Percentiles rank a stretch among this genome's conserved stretches.
These are phyloP conservation scores for Perkinsela sp. DNA, from an alignment of 208 protist species.

Conservation along the genomic window DNA sequence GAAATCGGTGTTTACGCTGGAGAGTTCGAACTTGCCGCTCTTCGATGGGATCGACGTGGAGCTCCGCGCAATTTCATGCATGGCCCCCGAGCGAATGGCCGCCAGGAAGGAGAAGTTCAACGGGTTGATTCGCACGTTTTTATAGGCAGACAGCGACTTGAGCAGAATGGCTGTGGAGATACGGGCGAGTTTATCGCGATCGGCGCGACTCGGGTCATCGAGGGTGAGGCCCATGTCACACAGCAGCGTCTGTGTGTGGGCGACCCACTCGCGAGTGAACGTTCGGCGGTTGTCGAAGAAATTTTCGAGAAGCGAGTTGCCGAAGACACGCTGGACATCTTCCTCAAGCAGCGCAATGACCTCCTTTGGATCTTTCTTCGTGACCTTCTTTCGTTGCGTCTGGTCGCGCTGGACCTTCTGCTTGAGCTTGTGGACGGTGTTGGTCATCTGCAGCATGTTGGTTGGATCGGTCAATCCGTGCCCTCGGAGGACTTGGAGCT, in stretches of 20 bases:
- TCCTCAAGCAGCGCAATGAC: conserved; percentile 10
- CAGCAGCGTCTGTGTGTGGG: neutral
- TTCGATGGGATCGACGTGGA: neutral
- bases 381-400: conserved; percentile 10
- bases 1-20: conserved; percentile 25
- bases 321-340: conserved; percentile 30
- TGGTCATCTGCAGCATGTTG: conserved; percentile 26
- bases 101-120: neutral
- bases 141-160: conserved; percentile 7
- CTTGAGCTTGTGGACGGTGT: neutral
- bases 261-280: conserved; percentile 11
- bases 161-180: conserved; percentile 3
- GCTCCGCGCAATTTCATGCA: neutral
- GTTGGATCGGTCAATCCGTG: conserved; percentile 56
- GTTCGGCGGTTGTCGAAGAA: conserved; percentile 29
- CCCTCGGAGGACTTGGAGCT: conserved; percentile 61
- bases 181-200: neutral
- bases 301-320: conserved; percentile 41
- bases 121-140: neutral
- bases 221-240: neutral
- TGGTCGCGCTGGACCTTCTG: conserved; percentile 41
- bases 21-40: conserved; percentile 1
- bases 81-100: neutral
- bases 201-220: neutral
- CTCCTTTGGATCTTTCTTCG: conserved; percentile 17